A percentile compares a stretch with the other conserved stretches of the same genome.
Evolutionary conservation across 768 basidiomycete genomes (phyloP).

Genomic region (Tylopilus subfusipes): DNA sequence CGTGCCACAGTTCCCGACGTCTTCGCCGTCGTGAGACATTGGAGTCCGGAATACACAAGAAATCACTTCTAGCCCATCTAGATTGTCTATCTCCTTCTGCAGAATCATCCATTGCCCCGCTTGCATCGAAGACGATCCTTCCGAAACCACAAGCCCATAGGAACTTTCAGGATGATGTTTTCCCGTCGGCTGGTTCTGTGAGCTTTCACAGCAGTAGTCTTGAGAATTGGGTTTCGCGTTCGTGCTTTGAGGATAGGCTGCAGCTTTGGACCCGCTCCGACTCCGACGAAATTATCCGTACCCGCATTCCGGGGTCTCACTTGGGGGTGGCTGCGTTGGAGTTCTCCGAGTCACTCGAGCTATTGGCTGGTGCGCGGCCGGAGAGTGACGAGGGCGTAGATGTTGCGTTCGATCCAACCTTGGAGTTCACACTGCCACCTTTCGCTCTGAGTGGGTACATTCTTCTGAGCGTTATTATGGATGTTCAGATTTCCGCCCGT

Average conservation of each 20-base stretch:
- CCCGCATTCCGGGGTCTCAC: slow-evolving; percentile 45
- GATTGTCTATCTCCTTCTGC: slow-evolving; percentile 40
- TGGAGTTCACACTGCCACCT: slow-evolving; percentile 16
- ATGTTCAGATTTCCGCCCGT: slow-evolving; percentile 12
- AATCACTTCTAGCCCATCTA: slow-evolving; percentile 46
- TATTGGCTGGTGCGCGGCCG: slow-evolving; percentile 49
- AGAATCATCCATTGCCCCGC: slow-evolving; percentile 42
- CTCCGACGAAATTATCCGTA: slow-evolving; percentile 33
- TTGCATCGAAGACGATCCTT: slow-evolving; percentile 35
- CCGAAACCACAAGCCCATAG: slow-evolving; percentile 30
- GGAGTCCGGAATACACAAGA: slow-evolving; percentile 47
- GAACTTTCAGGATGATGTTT: slow-evolving; percentile 31
- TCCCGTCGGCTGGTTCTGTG: slow-evolving; percentile 16
- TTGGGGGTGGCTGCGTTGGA: slow-evolving; percentile 70
- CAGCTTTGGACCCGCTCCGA: slow-evolving; percentile 48
- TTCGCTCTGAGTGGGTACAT: slow-evolving; percentile 18
- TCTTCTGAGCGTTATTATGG: neutral
- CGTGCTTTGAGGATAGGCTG: slow-evolving; percentile 73
- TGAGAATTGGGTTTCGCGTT: slow-evolving; percentile 65
- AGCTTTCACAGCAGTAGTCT: slow-evolving; percentile 49
- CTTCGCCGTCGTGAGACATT: slow-evolving; percentile 40
- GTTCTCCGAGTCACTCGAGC: slow-evolving; percentile 64
- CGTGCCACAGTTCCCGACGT: slow-evolving; percentile 41
- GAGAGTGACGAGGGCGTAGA: slow-evolving; percentile 15
- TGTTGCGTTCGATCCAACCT: slow-evolving; percentile 14